Conservation (phyloP, 2,329 filamentous ascomycete species). For the Chalaropsis ovoidea region DNA sequence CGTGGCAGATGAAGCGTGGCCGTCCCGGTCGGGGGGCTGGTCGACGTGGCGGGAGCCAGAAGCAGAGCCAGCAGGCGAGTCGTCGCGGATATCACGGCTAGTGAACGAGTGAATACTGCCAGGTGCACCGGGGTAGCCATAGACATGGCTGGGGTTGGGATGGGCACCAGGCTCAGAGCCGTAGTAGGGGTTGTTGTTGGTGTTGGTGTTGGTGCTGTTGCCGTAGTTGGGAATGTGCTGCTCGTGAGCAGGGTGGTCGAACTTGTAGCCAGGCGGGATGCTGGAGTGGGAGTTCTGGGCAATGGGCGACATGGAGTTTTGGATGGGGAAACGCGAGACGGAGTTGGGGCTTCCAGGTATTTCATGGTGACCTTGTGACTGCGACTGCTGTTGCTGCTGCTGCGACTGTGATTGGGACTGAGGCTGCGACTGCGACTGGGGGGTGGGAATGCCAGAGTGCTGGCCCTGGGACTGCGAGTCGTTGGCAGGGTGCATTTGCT, state of each 20-base stretch:
- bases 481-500: slow-evolving; percentile 34
- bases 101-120: slow-evolving; percentile 22
- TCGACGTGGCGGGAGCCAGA: slow-evolving; percentile 27
- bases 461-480: slow-evolving; percentile 20
- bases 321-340: slow-evolving; percentile 23
- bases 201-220: slow-evolving; percentile 19
- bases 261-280: slow-evolving; percentile 28
- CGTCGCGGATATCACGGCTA: slow-evolving; percentile 36
- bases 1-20: slow-evolving; percentile 31
- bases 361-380: slow-evolving; percentile 29
- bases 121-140: slow-evolving; percentile 27
- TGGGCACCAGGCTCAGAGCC: slow-evolving; percentile 28
- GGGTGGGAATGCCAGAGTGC: slow-evolving; percentile 31
- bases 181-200: slow-evolving; percentile 24
- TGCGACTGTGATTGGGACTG: slow-evolving; percentile 32
- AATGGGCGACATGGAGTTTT: slow-evolving; percentile 26
- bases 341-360: slow-evolving; percentile 25
- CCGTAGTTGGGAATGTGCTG: slow-evolving; percentile 28
- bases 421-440: slow-evolving; percentile 36
- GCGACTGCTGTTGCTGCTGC: slow-evolving; percentile 18
- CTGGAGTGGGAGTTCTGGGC: slow-evolving; percentile 25
- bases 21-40: slow-evolving; percentile 27
- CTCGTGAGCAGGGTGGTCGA: slow-evolving; percentile 27
- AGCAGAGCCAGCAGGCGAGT: slow-evolving; percentile 31
- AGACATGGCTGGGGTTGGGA: slow-evolving; percentile 25